Evolutionary conservation across 306 rosid species (phyloP).

Genomic region (Crotalaria pallida): DNA sequence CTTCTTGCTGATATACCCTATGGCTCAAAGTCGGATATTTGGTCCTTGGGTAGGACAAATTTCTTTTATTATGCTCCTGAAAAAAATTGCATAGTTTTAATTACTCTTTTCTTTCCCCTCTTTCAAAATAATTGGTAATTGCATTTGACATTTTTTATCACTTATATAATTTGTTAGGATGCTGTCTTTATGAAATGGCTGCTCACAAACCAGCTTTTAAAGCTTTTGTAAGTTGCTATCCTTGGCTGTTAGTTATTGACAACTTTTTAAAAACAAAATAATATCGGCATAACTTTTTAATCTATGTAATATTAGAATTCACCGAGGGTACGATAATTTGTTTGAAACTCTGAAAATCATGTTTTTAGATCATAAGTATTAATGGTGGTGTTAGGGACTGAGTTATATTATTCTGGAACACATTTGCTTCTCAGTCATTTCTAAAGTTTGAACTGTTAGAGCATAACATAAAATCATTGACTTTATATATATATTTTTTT

Average conservation of each 20-base stretch:
- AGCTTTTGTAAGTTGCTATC: constrained; percentile 78
- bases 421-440: neutral
- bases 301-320: neutral
- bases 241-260: neutral
- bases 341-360: neutral
- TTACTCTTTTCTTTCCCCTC: neutral
- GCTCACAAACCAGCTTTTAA: constrained; percentile 86
- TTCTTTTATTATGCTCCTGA: constrained; percentile 10
- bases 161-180: constrained; percentile 47
- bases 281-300: neutral
- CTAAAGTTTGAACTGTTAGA: neutral
- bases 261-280: neutral
- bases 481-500: neutral
- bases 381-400: neutral
- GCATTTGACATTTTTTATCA: constrained; percentile 1
- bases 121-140: neutral
- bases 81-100: neutral
- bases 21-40: constrained; percentile 96
- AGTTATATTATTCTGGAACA: constrained; percentile 8
- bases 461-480: neutral
- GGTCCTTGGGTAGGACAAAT: constrained; percentile 78
- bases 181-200: constrained; percentile 93
- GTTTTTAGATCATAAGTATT: neutral
- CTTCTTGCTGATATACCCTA: constrained; percentile 99
- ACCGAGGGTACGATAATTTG: neutral